These are phyloP conservation scores for Botrytis aclada DNA, from an alignment of 2,329 filamentous ascomycete genomes.

Conservation along the genomic window DNA sequence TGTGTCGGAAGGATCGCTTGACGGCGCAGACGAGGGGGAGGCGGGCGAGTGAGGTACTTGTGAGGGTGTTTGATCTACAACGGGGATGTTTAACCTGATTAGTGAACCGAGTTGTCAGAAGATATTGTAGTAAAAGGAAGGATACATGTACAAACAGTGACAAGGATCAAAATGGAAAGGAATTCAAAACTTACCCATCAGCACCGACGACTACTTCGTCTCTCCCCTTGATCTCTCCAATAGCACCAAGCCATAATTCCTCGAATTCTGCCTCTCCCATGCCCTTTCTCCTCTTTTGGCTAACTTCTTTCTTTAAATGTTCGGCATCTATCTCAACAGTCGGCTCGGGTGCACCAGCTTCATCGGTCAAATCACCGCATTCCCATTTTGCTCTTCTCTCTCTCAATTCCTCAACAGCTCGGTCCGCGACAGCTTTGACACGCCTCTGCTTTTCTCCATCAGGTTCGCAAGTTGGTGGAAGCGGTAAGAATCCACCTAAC, in stretches of 20 bases:
- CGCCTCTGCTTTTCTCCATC: constrained; percentile 89
- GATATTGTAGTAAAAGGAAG: constrained; percentile 40
- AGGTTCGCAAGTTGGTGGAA: constrained; percentile 89
- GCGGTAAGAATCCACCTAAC: constrained; percentile 73
- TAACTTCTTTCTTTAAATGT: constrained; percentile 74
- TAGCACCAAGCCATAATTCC: constrained; percentile 73
- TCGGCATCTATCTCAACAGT: constrained; percentile 62
- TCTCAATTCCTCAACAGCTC: constrained; percentile 80
- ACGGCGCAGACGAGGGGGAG: constrained; percentile 81
- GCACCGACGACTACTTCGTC: constrained; percentile 56
- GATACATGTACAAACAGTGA: constrained; percentile 6
- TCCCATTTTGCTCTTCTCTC: constrained; percentile 85
- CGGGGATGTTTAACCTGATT: constrained; percentile 75
- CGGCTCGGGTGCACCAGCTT: constrained; percentile 56
- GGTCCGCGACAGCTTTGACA: constrained; percentile 83
- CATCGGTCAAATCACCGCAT: constrained; percentile 70
- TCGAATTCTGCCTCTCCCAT: constrained; percentile 90
- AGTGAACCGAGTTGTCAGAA: constrained; percentile 63
- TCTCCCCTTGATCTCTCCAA: constrained; percentile 65
- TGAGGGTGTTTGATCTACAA: constrained; percentile 74
- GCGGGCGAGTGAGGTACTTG: constrained; percentile 85
- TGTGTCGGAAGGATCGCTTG: constrained; percentile 73
- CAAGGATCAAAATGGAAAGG: constrained; percentile 19
- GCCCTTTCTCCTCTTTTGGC: constrained; percentile 72
- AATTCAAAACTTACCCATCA: constrained; percentile 49